Conservation (phyloP, 2,329 filamentous ascomycete species). For the Apiospora marii region DNA sequence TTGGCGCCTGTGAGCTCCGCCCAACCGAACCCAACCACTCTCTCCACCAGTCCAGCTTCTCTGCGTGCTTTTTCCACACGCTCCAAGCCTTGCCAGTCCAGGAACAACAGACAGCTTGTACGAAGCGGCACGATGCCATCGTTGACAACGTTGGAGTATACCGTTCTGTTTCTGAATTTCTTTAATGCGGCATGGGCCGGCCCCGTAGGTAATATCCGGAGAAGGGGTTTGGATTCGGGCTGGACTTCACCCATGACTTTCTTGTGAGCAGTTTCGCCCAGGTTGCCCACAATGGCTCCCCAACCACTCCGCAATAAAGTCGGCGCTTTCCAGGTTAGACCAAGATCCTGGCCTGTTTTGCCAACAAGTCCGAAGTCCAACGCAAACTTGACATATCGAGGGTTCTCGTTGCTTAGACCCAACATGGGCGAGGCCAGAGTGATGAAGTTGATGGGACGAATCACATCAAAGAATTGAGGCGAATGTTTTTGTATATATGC, state of each 20-base stretch:
- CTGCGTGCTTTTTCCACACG: constrained; percentile 93
- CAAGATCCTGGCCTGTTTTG: constrained; percentile 93
- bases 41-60: constrained; percentile 91
- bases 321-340: constrained; percentile 91
- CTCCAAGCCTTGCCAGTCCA: constrained; percentile 94
- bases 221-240: constrained; percentile 84
- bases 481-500: constrained; percentile 98
- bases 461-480: constrained; percentile 85
- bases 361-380: constrained; percentile 95
- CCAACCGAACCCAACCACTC: constrained; percentile 93
- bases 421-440: constrained; percentile 86
- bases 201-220: constrained; percentile 89
- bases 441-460: constrained; percentile 90
- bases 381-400: constrained; percentile 95
- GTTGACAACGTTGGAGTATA: constrained; percentile 98
- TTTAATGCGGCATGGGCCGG: constrained; percentile 87
- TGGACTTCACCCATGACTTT: constrained; percentile 67
- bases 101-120: constrained; percentile 93
- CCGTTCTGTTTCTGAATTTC: constrained; percentile 87
- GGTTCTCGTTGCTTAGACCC: constrained; percentile 95
- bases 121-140: constrained; percentile 95
- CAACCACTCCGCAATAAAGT: constrained; percentile 86
- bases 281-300: constrained; percentile 84
- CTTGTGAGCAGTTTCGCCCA: constrained; percentile 73
- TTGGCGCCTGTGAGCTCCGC: constrained; percentile 85